A percentile compares a stretch with the other conserved stretches of the same genome.
Evolutionary conservation across 1,284 basidiomycete genomes (phyloP).

Genomic region (Ustilago sp.): DNA sequence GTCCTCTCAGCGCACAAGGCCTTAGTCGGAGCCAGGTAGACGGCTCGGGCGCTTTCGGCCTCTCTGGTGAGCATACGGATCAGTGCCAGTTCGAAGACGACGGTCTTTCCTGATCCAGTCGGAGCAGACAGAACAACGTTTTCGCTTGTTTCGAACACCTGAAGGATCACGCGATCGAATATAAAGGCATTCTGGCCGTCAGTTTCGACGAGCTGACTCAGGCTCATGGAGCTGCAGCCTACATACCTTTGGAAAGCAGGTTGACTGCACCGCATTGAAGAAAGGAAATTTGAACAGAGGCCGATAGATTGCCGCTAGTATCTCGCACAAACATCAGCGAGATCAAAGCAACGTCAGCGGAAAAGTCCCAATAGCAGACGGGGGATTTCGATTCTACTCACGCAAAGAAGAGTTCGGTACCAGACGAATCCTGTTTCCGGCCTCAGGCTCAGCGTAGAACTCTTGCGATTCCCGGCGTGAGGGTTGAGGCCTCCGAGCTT

Average conservation of each 20-base stretch:
- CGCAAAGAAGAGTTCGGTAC: constrained; percentile 20
- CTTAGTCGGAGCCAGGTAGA: constrained; percentile 95
- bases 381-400: constrained; percentile 10
- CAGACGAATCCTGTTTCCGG: constrained; percentile 24
- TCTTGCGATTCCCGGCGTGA: not conserved
- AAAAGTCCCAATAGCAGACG: not conserved
- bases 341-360: not conserved
- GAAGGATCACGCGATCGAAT: not conserved
- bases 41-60: constrained; percentile 73
- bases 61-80: constrained; percentile 78
- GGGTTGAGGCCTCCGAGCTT: not conserved
- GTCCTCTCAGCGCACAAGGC: constrained; percentile 83
- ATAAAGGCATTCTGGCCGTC: not conserved
- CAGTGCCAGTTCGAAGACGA: constrained; percentile 90
- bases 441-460: constrained; percentile 21
- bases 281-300: constrained; percentile 84
- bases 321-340: not conserved
- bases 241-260: constrained; percentile 80
- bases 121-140: constrained; percentile 77
- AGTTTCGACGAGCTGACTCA: not conserved
- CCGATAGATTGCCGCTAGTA: constrained; percentile 81
- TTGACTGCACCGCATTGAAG: constrained; percentile 90
- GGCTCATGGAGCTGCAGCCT: not conserved
- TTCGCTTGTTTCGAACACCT: constrained; percentile 79
- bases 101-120: constrained; percentile 69